Evolutionary conservation across 768 basidiomycete genomes (phyloP).

Genomic region (Phaffia tasmanica): DNA sequence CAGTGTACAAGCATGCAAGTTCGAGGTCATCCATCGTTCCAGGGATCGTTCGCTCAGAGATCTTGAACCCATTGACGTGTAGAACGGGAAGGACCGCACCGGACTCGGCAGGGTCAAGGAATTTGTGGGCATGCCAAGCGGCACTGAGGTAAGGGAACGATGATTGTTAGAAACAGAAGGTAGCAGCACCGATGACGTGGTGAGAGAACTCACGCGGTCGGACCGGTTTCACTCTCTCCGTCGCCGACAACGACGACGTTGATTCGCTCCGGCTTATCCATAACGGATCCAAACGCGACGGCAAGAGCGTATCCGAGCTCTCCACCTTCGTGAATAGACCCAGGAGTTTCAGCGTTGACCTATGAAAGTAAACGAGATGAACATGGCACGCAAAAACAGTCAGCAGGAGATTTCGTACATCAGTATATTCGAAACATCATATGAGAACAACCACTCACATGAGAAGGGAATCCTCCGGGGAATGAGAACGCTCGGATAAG

Average conservation of each 20-base stretch:
- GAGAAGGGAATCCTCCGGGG: slow-evolving; percentile 75
- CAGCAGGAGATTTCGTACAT: too few relatives aligned
- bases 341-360: slow-evolving; percentile 58
- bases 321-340: slow-evolving; percentile 76
- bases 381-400: not conserved
- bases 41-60: slow-evolving; percentile 55
- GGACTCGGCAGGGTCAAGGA: slow-evolving; percentile 76
- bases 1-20: slow-evolving; percentile 41
- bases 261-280: slow-evolving; percentile 81
- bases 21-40: slow-evolving; percentile 88
- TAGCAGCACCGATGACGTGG: not conserved
- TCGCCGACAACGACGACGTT: slow-evolving; percentile 75
- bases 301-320: slow-evolving; percentile 78
- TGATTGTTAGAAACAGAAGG: slow-evolving; percentile 47
- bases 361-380: not conserved
- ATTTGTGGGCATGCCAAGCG: slow-evolving; percentile 74
- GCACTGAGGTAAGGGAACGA: slow-evolving; percentile 13
- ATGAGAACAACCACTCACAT: slow-evolving; percentile 32
- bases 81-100: slow-evolving; percentile 86
- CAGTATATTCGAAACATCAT: not conserved
- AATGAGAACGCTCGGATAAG: slow-evolving; percentile 66
- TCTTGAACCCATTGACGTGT: slow-evolving; percentile 52
- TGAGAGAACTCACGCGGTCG: slow-evolving; percentile 36
- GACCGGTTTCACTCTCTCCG: slow-evolving; percentile 53
- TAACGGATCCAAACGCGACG: slow-evolving; percentile 34